Base-by-base conservation (phyloP, 768 basidiomycete species). In the Rickenella mellea region DNA sequence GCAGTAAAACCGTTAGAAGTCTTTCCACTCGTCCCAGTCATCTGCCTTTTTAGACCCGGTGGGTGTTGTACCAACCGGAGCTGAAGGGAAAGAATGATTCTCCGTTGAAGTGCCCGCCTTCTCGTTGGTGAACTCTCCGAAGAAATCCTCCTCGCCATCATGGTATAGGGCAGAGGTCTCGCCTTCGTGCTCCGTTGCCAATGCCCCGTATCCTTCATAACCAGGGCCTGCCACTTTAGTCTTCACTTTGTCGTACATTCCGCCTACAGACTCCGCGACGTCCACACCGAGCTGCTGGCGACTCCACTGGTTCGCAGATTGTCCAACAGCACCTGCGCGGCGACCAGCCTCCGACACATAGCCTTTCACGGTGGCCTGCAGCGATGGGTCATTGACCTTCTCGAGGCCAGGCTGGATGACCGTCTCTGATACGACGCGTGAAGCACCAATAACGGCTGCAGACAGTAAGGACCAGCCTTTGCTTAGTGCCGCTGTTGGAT, bases 381-480 rank as follows among this genome's bases (percentile, higher is more conserved):
- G 73, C 40, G 64, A 70, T 9, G 92, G 91, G 57, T 96, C 92
- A 41, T 67, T 71, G 22, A 85, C 87, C 48, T 73, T 77, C 54
- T 86, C 83, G 57, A 93, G 65, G 17, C 85, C 83, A 5, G 94
- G 94, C 59, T 96, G 89, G 45, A 98, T 83, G 32, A 98, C 84
- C 51, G 77, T 83, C 56, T 91, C 86, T 49, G 77, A 74, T 38
- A 97, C 86, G 14, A 64, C 83, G 52, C 77, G 77, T 5, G 80
- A 74, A 15, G 92, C 92, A 39, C 82, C 85, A 1, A 64, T 74
- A 11, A 98, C 81, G 26, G 80, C 91, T 0, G 85, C 74, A 22
- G 89, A 84, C 56, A 99, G 83, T n/a, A 98, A 63, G 20, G 90
- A 89, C 96, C 96, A 98, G 33, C 93, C 91, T 66, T 97, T 97